A percentile compares a stretch with the other conserved stretches of the same genome.
Conservation (phyloP, 1,284 basidiomycete genomes). For the Vanrija pseudolonga region DNA sequence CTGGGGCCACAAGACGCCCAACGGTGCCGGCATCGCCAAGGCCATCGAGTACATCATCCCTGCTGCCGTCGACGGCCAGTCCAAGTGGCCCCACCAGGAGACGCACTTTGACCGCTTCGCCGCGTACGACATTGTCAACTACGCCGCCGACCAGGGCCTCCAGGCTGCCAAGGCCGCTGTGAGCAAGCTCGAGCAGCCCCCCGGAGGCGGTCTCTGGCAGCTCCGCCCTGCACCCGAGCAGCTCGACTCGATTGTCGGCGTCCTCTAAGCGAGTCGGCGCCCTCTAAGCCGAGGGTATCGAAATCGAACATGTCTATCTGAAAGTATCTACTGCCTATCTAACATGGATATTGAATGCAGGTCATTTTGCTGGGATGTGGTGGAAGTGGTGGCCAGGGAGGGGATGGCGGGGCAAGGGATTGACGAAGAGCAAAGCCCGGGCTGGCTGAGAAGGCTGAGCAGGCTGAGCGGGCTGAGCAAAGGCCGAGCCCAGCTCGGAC, state of each 20-base stretch:
- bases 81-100: slow-evolving; percentile 4
- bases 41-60: slow-evolving; percentile 6
- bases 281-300: no score
- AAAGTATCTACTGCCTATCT: no score
- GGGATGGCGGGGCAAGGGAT: no score
- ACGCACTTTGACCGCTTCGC: slow-evolving; percentile 4
- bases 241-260: slow-evolving; percentile 9
- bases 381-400: no score
- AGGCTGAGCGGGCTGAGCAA: no score
- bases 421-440: no score
- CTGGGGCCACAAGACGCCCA: slow-evolving; percentile 10
- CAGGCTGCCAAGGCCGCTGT: not conserved
- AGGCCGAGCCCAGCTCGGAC: no score
- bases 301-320: no score
- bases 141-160: slow-evolving; percentile 9
- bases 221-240: slow-evolving; percentile 7
- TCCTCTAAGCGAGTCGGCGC: not conserved
- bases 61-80: not conserved
- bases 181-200: not conserved
- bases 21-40: slow-evolving; percentile 3
- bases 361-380: no score
- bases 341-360: no score
- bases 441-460: no score
- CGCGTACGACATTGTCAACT: slow-evolving; percentile 6
- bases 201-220: slow-evolving; percentile 1